phyloP scores from a whole-genome alignment of 176 grass and related monocot species.

The Sorghum bicolor region Sorghum_bicolor_NCBIv3 NC_012870.2:67529001-67529500 shows the following conservation, averaged over 20 bases:
- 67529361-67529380: not conserved
- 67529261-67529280: conserved; percentile 8
- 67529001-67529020: too few species aligned
- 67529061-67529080: too few species aligned
- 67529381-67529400: not conserved
- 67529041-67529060: too few species aligned
- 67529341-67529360: conserved; percentile 32
- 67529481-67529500: not conserved
- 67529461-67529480: conserved; percentile 29
- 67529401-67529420: not conserved
- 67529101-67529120: not conserved
- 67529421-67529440: not conserved
- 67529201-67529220: conserved; percentile 19
- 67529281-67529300: conserved; percentile 5
- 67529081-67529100: too few species aligned
- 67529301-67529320: not conserved
- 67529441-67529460: conserved; percentile 15
- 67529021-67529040: too few species aligned
- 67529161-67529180: not conserved
- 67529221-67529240: not conserved
- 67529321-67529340: conserved; percentile 1
- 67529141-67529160: not conserved
- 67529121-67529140: not conserved
- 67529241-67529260: not conserved
- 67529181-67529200: not conserved